phyloP scores from a whole-genome alignment of 108 stramenopile genomes.

The Conticribra guillardii region DNA sequence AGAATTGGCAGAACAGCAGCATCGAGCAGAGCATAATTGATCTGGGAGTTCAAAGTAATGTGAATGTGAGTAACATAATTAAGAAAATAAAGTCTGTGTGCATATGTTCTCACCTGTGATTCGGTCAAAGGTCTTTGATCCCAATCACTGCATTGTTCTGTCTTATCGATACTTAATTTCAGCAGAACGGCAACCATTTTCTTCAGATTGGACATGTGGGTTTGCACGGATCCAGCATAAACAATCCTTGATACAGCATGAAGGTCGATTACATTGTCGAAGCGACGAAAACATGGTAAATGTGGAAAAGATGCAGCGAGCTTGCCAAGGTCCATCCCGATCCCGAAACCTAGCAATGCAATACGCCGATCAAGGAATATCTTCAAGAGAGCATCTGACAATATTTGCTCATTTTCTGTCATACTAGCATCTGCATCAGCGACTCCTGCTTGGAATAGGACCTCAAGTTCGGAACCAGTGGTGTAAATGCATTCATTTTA shows the following conservation, averaged over 20 bases:
- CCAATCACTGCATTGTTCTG: slow-evolving; percentile 58
- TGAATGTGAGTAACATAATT: too few species aligned
- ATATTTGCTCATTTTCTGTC: slow-evolving; percentile 20
- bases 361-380: slow-evolving; percentile 27
- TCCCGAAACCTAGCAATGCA: slow-evolving; percentile 40
- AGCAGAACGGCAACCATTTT: slow-evolving; percentile 38
- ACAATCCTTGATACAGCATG: slow-evolving; percentile 21
- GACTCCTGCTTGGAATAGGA: slow-evolving; percentile 17
- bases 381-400: slow-evolving; percentile 17
- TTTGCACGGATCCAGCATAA: slow-evolving; percentile 5
- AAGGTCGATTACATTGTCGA: slow-evolving; percentile 44
- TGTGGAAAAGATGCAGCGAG: slow-evolving; percentile 47
- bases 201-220: slow-evolving; percentile 30
- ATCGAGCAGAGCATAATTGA: slow-evolving; percentile 48
- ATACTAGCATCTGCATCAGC: neutral
- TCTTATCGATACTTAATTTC: slow-evolving; percentile 44
- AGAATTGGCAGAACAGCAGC: slow-evolving; percentile 44
- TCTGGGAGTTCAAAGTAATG: too few species aligned
- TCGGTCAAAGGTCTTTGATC: slow-evolving; percentile 31
- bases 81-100: too few species aligned
- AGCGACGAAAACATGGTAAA: slow-evolving; percentile 39
- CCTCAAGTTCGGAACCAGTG: too few species aligned
- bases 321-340: slow-evolving; percentile 44
- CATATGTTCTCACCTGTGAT: too few species aligned
- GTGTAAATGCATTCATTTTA: too few species aligned